Base-by-base conservation (phyloP, 139 green algal species). In the Chlorella sorokiniana region DNA sequence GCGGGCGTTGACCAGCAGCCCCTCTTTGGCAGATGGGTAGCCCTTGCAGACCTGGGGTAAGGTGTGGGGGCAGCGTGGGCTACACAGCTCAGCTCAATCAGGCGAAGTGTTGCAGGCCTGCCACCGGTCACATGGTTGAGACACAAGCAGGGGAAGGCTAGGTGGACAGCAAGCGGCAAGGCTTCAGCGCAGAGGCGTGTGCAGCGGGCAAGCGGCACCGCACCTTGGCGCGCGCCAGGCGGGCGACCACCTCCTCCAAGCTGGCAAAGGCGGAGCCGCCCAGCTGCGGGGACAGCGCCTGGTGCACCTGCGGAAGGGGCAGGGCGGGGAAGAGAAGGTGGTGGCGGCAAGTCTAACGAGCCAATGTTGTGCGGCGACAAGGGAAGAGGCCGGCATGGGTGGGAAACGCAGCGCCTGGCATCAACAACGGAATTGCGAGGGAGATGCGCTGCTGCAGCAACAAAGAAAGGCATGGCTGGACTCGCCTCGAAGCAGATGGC, bases 1-100 rank as follows among this genome's bases (percentile, higher is more conserved):
- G 41, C 83, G 89, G 42, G 88, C 92, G 63, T 94, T 95, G 42
- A 97, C 79, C 76, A 93, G 81, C 81, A 97, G 87, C 0, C 91
- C 92, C 62, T 94, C 90, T 0, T 87, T 76, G 0, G 90, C 82
- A 25, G 62, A 82, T 42, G 72, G 59, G 84, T 95, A 96, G 67
- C 83, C 87, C 73, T 90, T 89, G 81, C 85, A 89, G 18, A 91
- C 83, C 89, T 92, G 84, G 4, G 67, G 48, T 1, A 10, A 23
- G 56, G 33, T 0, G n/a, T 0, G 54, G 0, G 25, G 35, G 76
- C 27, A 20, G 29, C 25, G 14, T 3, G n/a, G 0, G 1, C 3
- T 9, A 37, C 0, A 20, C 7, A 69, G 4, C 31, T 10, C 2
- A n/a, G n/a, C n/a, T n/a, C n/a, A n/a, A n/a, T 3, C n/a, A 69